Percentiles rank a stretch among this genome's conserved stretches.
Conservation (phyloP, 1,139 yeast species). For the Nakaseomyces nivariensis region DNA sequence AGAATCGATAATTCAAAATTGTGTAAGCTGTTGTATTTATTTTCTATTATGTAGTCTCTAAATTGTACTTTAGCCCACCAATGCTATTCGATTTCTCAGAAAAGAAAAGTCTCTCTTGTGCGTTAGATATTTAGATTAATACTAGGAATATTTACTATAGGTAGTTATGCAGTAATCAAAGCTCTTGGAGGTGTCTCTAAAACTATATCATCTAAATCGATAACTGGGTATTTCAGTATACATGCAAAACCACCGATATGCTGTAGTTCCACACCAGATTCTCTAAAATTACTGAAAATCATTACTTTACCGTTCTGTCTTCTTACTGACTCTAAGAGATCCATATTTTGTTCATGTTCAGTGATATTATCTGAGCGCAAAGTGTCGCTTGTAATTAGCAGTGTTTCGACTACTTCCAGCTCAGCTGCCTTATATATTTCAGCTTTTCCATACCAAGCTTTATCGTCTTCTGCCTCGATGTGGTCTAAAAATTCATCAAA, state of each 20-base stretch:
- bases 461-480: constrained; percentile 67
- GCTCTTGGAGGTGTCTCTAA: neutral
- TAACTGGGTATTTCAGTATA: constrained; percentile 70
- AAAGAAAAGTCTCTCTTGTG: too few relatives aligned
- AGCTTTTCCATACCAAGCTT: constrained; percentile 88
- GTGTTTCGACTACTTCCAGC: constrained; percentile 64
- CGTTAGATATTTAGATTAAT: too few relatives aligned
- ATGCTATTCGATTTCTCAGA: too few relatives aligned
- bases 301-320: constrained; percentile 67
- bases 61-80: too few relatives aligned
- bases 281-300: constrained; percentile 78
- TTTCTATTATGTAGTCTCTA: too few relatives aligned
- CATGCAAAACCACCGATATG: constrained; percentile 90
- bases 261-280: constrained; percentile 80
- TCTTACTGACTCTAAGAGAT: constrained; percentile 59
- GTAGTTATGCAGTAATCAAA: neutral
- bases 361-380: constrained; percentile 69
- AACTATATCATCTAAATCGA: constrained; percentile 63
- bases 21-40: too few relatives aligned
- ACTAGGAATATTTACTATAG: neutral
- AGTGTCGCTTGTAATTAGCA: constrained; percentile 70
- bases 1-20: too few relatives aligned
- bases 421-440: constrained; percentile 69
- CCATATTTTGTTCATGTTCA: constrained; percentile 59
- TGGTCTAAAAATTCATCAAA: constrained; percentile 71